Evolutionary conservation across 192 early-diverging fungal genomes (phyloP).

Genomic region (Radiomyces spectabilis): DNA sequence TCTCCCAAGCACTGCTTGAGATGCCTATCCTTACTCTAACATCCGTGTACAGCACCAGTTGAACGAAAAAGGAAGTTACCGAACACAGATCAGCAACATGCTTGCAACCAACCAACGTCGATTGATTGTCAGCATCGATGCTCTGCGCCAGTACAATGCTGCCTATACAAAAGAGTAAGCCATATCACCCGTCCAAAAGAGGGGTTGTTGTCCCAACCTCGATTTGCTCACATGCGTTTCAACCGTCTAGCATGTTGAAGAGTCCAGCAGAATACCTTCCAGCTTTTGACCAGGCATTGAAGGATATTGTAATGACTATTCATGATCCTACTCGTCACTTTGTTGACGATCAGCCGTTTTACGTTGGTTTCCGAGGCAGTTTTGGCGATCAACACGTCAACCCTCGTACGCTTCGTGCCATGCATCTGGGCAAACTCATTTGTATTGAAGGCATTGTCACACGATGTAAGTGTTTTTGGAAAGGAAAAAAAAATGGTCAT

Average conservation of each 20-base stretch:
- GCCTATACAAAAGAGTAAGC: conserved; percentile 67
- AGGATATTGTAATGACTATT: conserved; percentile 38
- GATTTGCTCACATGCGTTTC: background rate
- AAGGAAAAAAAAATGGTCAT: background rate
- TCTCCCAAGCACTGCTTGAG: background rate
- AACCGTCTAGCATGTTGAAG: conserved; percentile 46
- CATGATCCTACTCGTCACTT: conserved; percentile 27
- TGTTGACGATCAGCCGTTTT: conserved; percentile 42
- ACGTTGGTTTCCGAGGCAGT: conserved; percentile 83
- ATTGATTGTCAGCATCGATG: conserved; percentile 85
- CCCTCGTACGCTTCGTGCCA: conserved; percentile 78
- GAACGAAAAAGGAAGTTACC: conserved; percentile 15
- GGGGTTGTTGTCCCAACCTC: background rate
- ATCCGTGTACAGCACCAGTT: background rate
- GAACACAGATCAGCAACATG: conserved; percentile 2
- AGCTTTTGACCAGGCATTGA: conserved; percentile 72
- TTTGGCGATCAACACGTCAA: conserved; percentile 87
- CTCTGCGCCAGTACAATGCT: conserved; percentile 68
- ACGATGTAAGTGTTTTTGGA: conserved; percentile 56
- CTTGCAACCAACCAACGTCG: conserved; percentile 37
- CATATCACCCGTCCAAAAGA: background rate
- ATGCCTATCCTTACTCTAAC: background rate
- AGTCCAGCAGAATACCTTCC: conserved; percentile 81
- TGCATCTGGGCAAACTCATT: conserved; percentile 77
- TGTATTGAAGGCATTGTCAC: conserved; percentile 98